Base-by-base conservation (phyloP, 768 basidiomycete genomes). In the Pulveroboletus ravenelii region DNA sequence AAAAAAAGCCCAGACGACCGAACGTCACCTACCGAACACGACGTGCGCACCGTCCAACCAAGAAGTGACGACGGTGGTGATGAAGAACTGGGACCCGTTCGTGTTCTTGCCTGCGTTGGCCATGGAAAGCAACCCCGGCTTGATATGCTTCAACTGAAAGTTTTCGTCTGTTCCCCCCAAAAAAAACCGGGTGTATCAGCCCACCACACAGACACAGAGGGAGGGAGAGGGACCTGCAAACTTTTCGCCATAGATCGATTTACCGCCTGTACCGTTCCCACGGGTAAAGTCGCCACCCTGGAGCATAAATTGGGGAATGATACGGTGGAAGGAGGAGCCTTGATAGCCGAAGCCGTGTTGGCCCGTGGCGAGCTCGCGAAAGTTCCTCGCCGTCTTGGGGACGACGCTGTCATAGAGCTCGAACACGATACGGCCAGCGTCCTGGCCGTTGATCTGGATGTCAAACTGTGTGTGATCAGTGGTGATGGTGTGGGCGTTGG, bases 11-110 rank as follows among this genome's bases (percentile, higher is more conserved):
- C 3, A 27, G 13, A 14, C 34, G n/a, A 7, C 20, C 20, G 20
- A 20, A 34, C 10, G 18, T 9, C 32, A 53, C 57, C 1, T 36
- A 57, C 56, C 57, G 10, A 57, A 57, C 20, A 57, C 56, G 51
- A 57, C 56, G 41, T 57, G 56, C 6, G 23, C 38, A 31, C 25
- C 18, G n/a, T 57, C 47, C 12, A 57, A 56, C 56, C 56, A 57
- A 32, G 14, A 2, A 0, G 88, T 88, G 31, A 72, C 69, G 49
- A 82, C 84, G 36, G 90, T 93, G 55, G 88, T 91, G 74, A 94
- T 83, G 78, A 95, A 93, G 80, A 94, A 93, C 69, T 92, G 87
- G 15, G 81, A 88, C 13, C 88, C 91, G 63, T 94, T 94, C 57
- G 93, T 93, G 74, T 92, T 83, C 64, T 69, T 72, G 31, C 85